phyloP scores from a whole-genome alignment of 441 rosid genomes.

The Pelargonium fulgidum region DNA sequence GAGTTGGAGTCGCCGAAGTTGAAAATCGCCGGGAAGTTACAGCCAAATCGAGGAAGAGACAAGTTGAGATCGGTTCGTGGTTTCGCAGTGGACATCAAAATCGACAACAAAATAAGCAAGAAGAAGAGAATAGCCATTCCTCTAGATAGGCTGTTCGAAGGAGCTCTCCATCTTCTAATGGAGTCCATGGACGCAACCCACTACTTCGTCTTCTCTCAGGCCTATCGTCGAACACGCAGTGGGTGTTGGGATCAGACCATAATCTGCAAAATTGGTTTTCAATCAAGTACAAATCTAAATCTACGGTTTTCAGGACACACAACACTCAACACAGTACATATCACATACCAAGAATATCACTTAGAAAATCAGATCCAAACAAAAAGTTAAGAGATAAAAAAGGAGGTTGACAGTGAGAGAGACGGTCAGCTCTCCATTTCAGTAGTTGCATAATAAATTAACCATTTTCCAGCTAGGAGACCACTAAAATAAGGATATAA shows the following conservation, averaged over 20 bases:
- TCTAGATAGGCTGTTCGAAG: not conserved
- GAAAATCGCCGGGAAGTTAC: not conserved
- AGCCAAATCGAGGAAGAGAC: not conserved
- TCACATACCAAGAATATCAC: no score
- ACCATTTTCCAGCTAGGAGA: no score
- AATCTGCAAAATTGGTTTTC: no score
- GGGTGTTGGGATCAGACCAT: not conserved
- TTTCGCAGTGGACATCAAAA: not conserved
- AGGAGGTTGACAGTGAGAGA: no score
- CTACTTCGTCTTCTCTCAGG: not conserved
- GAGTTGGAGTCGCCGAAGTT: not conserved
- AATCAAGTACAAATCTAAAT: no score
- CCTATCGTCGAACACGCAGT: not conserved
- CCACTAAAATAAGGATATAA: no score
- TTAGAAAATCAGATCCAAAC: no score
- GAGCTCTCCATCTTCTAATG: slow-evolving; percentile 2
- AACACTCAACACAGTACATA: no score
- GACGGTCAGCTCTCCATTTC: no score
- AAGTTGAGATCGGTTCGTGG: not conserved
- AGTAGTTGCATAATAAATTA: no score
- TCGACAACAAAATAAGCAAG: not conserved
- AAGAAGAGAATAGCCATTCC: slow-evolving; percentile 7
- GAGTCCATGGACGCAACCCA: not conserved
- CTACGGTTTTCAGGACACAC: no score
- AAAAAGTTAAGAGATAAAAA: no score